Conservation (phyloP, 164 flowering plant genomes). For the Chimonanthus salicifolius region DNA sequence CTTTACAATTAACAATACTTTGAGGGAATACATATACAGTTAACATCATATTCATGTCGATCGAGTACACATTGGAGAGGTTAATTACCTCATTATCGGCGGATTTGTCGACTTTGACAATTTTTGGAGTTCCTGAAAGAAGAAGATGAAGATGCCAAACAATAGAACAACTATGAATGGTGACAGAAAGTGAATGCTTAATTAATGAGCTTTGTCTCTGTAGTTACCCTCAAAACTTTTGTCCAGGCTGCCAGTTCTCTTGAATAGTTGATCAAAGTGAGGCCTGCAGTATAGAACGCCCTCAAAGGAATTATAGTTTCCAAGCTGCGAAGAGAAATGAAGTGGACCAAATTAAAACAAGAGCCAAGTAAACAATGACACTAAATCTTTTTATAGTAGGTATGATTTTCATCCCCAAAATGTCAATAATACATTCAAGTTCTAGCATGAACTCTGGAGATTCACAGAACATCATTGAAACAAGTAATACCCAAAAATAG, state of each 20-base stretch:
- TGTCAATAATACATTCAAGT: too few relatives aligned
- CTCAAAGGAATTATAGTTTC: conserved; percentile 91
- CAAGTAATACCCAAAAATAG: too few relatives aligned
- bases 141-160: conserved; percentile 1
- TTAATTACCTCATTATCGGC: conserved; percentile 52
- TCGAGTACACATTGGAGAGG: not conserved
- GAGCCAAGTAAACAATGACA: too few relatives aligned
- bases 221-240: conserved; percentile 87
- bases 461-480: too few relatives aligned
- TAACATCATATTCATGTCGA: not conserved
- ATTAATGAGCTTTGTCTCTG: not conserved
- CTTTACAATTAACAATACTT: not conserved
- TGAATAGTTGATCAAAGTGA: conserved; percentile 89
- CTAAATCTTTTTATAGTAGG: too few relatives aligned
- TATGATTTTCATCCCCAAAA: too few relatives aligned
- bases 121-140: conserved; percentile 74
- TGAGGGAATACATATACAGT: not conserved
- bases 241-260: conserved; percentile 88
- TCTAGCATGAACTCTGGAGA: too few relatives aligned
- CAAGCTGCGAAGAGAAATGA: conserved; percentile 51
- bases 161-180: not conserved
- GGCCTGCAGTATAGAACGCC: conserved; percentile 96
- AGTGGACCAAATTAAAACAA: too few relatives aligned
- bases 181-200: not conserved
- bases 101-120: conserved; percentile 64